A percentile compares a stretch with the other conserved stretches of the same genome.
Conservation (phyloP, 1,284 basidiomycete species). For the Lignosus rhinocerotis region DNA sequence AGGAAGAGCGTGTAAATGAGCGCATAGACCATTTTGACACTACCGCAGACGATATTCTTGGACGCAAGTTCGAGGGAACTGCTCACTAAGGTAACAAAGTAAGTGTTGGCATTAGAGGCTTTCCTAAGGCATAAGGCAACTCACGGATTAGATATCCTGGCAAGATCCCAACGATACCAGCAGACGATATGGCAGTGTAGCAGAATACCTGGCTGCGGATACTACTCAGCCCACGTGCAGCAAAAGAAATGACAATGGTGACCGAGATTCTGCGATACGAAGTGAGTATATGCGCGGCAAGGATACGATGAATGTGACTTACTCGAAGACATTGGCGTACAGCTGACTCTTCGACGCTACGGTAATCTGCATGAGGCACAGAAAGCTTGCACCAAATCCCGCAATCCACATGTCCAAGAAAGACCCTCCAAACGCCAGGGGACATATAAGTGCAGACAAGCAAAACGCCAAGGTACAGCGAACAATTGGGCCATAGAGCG, state of each 20-base stretch:
- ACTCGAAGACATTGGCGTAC: constrained; percentile 91
- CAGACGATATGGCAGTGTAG: constrained; percentile 84
- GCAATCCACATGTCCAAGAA: constrained; percentile 83
- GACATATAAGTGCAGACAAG: constrained; percentile 76
- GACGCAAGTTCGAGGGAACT: constrained; percentile 87
- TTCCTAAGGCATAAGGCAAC: constrained; percentile 31
- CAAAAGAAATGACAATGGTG: constrained; percentile 79
- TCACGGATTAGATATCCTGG: constrained; percentile 82
- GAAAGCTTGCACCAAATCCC: constrained; percentile 62
- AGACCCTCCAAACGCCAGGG: constrained; percentile 82
- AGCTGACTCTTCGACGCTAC: constrained; percentile 73
- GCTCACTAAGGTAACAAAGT: constrained; percentile 56
- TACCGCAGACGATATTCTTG: constrained; percentile 85
- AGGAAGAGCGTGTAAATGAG: constrained; percentile 89
- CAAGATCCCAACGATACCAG: constrained; percentile 79
- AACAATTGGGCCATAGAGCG: constrained; percentile 58
- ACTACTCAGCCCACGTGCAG: constrained; percentile 76
- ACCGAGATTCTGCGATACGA: constrained; percentile 65
- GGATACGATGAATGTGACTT: constrained; percentile 35
- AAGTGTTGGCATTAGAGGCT: background rate
- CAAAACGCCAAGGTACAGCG: constrained; percentile 70
- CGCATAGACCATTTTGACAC: constrained; percentile 89
- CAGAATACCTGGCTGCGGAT: constrained; percentile 78
- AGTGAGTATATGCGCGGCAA: background rate
- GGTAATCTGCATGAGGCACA: constrained; percentile 70